Percentiles rank a stretch among this genome's conserved stretches.
These are phyloP conservation scores for Lathyrus aphaca DNA, from an alignment of 306 rosid genomes.

Conservation along the genomic window DNA sequence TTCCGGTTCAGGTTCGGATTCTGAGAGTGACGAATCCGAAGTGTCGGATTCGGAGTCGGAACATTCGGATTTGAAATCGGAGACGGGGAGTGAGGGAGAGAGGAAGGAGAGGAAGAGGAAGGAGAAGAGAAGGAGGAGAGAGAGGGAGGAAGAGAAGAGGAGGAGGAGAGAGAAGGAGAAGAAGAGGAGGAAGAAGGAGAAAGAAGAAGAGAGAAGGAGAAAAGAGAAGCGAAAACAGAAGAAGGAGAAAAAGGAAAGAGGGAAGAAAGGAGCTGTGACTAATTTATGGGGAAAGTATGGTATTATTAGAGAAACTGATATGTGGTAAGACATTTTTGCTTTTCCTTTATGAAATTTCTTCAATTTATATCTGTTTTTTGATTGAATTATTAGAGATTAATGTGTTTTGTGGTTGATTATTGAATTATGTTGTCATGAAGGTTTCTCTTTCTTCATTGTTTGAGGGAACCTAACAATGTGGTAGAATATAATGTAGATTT, in stretches of 20 bases:
- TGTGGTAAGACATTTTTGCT: slow-evolving; percentile 64
- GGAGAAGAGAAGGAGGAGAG: slow-evolving; percentile 40
- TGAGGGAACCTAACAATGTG: not conserved
- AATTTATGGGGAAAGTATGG: slow-evolving; percentile 90
- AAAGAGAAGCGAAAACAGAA: slow-evolving; percentile 50
- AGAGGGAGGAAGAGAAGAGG: slow-evolving; percentile 49
- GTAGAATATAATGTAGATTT: not conserved
- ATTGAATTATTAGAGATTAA: slow-evolving; percentile 6
- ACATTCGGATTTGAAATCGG: slow-evolving; percentile 49
- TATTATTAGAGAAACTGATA: slow-evolving; percentile 90
- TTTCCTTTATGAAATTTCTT: not conserved
- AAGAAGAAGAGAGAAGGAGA: slow-evolving; percentile 48
- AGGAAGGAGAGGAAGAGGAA: slow-evolving; percentile 37
- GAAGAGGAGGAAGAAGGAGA: slow-evolving; percentile 42
- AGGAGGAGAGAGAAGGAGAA: slow-evolving; percentile 40
- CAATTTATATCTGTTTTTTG: slow-evolving; percentile 18
- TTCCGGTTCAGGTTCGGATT: slow-evolving; percentile 25
- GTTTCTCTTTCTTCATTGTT: too few species aligned
- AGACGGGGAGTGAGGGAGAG: slow-evolving; percentile 59
- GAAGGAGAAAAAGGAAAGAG: slow-evolving; percentile 74
- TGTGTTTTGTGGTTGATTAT: not conserved
- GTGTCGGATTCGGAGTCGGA: slow-evolving; percentile 43
- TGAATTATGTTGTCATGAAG: slow-evolving; percentile 12
- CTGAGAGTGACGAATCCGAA: slow-evolving; percentile 37
- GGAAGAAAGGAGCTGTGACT: slow-evolving; percentile 88